These are phyloP conservation scores for Xylariomycetidae sp. DNA, from an alignment of 2,329 filamentous ascomycete species.

Conservation along the genomic window DNA sequence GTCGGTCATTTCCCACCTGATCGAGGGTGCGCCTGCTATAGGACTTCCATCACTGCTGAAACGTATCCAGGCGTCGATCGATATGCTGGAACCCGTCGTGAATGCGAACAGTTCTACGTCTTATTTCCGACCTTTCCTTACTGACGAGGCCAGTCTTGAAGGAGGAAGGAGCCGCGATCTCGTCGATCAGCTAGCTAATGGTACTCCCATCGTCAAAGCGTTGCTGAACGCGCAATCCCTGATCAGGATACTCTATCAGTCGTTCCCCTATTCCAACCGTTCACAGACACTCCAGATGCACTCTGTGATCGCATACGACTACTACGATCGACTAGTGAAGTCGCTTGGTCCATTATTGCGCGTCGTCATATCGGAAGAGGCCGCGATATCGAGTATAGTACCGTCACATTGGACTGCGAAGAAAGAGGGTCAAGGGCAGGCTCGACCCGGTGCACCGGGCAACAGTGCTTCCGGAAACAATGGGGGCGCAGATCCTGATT, in stretches of 20 bases:
- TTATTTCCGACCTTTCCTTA: constrained; percentile 68
- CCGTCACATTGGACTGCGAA: constrained; percentile 60
- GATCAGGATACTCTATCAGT: constrained; percentile 67
- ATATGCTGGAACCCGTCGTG: constrained; percentile 63
- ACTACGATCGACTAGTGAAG: constrained; percentile 70
- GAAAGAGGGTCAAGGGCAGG: constrained; percentile 16
- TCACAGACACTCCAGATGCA: constrained; percentile 63
- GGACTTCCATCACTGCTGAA: constrained; percentile 77
- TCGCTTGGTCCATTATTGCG: constrained; percentile 74
- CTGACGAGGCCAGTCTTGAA: constrained; percentile 29
- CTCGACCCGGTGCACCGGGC: constrained; percentile 10
- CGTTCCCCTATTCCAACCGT: constrained; percentile 67
- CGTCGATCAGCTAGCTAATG: constrained; percentile 47
- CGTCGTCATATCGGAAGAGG: constrained; percentile 80
- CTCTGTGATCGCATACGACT: constrained; percentile 77
- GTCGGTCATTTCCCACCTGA: constrained; percentile 69
- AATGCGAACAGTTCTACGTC: constrained; percentile 46
- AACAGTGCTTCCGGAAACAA: constrained; percentile 6
- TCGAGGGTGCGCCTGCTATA: constrained; percentile 75
- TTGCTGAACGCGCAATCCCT: constrained; percentile 73
- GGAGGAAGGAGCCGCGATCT: constrained; percentile 27
- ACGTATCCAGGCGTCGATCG: constrained; percentile 65
- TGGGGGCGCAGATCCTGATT: constrained; percentile 17
- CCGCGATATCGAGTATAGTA: constrained; percentile 67
- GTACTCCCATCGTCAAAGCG: constrained; percentile 75